Percentiles rank a stretch among this genome's conserved stretches.
phyloP scores from a whole-genome alignment of 2,329 filamentous ascomycete genomes.

The Neonectria ditissima region DNA sequence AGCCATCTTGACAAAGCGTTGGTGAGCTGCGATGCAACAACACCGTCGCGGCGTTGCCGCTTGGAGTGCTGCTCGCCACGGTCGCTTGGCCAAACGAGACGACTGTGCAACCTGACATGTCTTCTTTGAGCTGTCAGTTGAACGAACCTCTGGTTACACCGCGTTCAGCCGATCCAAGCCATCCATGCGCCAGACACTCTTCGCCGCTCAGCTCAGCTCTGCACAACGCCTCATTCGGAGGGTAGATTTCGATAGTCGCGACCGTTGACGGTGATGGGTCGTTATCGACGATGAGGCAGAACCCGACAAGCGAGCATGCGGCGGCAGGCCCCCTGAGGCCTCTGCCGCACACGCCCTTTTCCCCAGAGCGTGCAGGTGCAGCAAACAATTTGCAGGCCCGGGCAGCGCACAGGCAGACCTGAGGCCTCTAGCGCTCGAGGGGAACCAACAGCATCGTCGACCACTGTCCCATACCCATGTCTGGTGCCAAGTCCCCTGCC shows the following conservation, averaged over 20 bases:
- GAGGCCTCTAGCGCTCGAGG: conserved; percentile 9
- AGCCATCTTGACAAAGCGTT: conserved; percentile 20
- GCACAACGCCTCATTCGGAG: conserved; percentile 21
- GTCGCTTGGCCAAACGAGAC: conserved; percentile 21
- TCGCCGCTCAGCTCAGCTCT: not conserved
- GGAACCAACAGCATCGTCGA: conserved; percentile 19
- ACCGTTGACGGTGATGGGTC: conserved; percentile 25
- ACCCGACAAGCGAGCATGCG: conserved; percentile 23
- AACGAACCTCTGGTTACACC: conserved; percentile 31
- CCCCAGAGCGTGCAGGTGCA: conserved; percentile 43
- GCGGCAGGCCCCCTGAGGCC: conserved; percentile 25
- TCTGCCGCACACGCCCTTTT: conserved; percentile 29
- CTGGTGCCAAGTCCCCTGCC: conserved; percentile 20
- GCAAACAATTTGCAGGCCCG: conserved; percentile 34
- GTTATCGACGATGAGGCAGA: conserved; percentile 20
- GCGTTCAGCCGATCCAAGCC: conserved; percentile 35
- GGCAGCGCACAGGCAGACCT: conserved; percentile 36
- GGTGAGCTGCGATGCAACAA: conserved; percentile 38
- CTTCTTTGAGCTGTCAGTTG: conserved; percentile 14
- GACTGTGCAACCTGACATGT: conserved; percentile 36
- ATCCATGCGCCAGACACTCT: conserved; percentile 14
- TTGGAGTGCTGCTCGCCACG: conserved; percentile 33
- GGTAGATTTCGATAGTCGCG: conserved; percentile 34
- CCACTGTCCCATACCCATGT: conserved; percentile 6
- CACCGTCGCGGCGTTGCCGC: conserved; percentile 23